phyloP scores from a whole-genome alignment of 441 rosid species.

The Eutrema salsugineum region DNA sequence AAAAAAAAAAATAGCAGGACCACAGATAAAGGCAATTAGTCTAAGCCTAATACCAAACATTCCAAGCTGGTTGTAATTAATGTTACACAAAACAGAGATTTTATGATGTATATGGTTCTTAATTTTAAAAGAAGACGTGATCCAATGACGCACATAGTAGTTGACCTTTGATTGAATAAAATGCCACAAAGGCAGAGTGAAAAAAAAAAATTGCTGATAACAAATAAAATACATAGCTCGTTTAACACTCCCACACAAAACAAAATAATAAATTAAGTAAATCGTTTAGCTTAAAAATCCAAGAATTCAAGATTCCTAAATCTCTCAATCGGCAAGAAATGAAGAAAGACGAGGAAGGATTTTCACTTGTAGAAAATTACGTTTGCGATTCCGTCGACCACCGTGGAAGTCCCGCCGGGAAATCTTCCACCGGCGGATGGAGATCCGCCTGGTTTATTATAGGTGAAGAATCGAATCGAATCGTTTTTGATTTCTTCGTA shows the following conservation, averaged over 20 bases:
- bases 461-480: slow-evolving; percentile 27
- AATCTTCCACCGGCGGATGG: slow-evolving; percentile 58
- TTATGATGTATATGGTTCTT: neutral
- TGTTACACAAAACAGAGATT: neutral
- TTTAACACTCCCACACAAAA: neutral
- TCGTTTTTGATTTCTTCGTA: neutral
- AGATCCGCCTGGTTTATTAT: slow-evolving; percentile 57
- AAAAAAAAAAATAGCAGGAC: too few relatives aligned
- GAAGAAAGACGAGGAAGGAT: slow-evolving; percentile 1
- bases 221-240: neutral
- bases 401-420: slow-evolving; percentile 34
- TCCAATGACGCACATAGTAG: neutral
- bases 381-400: slow-evolving; percentile 46
- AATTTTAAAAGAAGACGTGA: neutral
- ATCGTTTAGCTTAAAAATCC: neutral
- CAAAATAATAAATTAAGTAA: neutral
- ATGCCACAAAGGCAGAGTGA: neutral
- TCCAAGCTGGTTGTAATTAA: too few relatives aligned
- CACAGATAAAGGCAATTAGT: too few relatives aligned
- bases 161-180: neutral
- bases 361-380: slow-evolving; percentile 19
- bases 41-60: too few relatives aligned
- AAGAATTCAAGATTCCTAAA: neutral
- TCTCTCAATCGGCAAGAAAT: slow-evolving; percentile 5
- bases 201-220: neutral